phyloP scores from a whole-genome alignment of 139 green algal species.

The Chlamydomonas schloesseri region DNA sequence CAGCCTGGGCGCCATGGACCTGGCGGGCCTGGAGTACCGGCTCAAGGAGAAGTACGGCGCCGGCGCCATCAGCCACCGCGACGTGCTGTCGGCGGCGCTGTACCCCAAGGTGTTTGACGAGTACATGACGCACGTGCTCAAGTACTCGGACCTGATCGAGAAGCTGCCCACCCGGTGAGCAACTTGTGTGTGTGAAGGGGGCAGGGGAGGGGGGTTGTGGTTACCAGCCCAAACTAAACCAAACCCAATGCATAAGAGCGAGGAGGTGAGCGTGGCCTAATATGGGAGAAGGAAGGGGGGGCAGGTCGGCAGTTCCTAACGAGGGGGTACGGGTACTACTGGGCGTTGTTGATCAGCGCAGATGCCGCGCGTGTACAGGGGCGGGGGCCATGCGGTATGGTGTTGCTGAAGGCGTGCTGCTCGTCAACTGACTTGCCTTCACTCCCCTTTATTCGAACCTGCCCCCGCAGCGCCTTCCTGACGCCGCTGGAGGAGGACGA shows the following conservation, averaged over 20 bases:
- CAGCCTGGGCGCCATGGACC: constrained; percentile 71
- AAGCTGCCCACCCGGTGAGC: constrained; percentile 84
- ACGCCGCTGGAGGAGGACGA: constrained; percentile 89
- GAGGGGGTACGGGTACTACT: too few relatives aligned
- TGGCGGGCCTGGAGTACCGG: constrained; percentile 71
- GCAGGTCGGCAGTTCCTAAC: too few relatives aligned
- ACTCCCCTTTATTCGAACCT: too few relatives aligned
- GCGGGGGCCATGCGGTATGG: too few relatives aligned
- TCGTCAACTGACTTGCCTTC: too few relatives aligned
- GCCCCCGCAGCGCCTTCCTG: constrained; percentile 77
- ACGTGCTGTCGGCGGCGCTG: constrained; percentile 87
- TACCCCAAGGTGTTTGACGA: constrained; percentile 93
- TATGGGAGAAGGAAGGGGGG: too few relatives aligned
- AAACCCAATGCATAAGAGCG: neutral
- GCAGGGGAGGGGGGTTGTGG: neutral
- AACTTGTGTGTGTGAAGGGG: too few relatives aligned
- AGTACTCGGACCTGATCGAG: constrained; percentile 80
- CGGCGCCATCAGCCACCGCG: constrained; percentile 67
- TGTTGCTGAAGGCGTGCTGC: too few relatives aligned
- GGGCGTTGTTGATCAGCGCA: too few relatives aligned
- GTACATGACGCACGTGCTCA: constrained; percentile 72
- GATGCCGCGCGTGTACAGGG: too few relatives aligned
- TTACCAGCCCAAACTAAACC: neutral
- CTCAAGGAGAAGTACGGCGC: constrained; percentile 74
- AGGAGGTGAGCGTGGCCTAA: too few relatives aligned